phyloP scores from a whole-genome alignment of 2,329 filamentous ascomycete genomes.

The Hypoxylon sp. region DNA sequence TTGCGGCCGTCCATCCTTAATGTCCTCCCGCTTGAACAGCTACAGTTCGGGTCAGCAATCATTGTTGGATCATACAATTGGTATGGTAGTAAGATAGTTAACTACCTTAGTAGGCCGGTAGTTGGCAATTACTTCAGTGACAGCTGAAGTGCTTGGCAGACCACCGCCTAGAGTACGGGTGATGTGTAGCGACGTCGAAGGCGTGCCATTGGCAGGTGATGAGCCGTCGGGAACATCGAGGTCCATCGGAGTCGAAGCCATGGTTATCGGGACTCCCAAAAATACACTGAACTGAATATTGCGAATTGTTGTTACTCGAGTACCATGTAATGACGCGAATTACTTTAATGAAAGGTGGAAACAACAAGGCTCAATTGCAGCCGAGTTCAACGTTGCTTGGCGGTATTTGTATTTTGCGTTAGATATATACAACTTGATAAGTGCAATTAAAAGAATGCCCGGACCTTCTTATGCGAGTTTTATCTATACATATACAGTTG shows the following conservation, averaged over 20 bases:
- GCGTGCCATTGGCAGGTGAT: slow-evolving; percentile 59
- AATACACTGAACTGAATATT: background rate
- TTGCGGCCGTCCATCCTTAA: slow-evolving; percentile 66
- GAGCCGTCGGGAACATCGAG: slow-evolving; percentile 63
- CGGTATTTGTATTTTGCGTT: background rate
- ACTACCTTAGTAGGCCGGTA: slow-evolving; percentile 89
- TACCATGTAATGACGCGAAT: slow-evolving; percentile 5
- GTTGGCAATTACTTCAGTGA: slow-evolving; percentile 82
- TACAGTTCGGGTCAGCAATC: slow-evolving; percentile 51
- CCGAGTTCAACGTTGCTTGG: background rate
- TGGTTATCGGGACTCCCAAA: slow-evolving; percentile 47
- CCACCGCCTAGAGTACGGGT: slow-evolving; percentile 63
- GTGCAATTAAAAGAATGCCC: background rate
- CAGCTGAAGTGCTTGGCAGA: slow-evolving; percentile 70
- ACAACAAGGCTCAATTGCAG: slow-evolving; percentile 27
- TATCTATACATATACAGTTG: no score
- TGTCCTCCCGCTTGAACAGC: slow-evolving; percentile 73
- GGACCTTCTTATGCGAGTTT: background rate
- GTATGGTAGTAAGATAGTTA: slow-evolving; percentile 36
- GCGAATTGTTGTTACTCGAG: background rate
- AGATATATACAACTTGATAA: background rate
- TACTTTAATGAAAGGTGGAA: background rate
- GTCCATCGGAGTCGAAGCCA: slow-evolving; percentile 72
- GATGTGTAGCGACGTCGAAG: slow-evolving; percentile 63
- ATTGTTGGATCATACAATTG: slow-evolving; percentile 2